Conservation (phyloP, 306 rosid genomes). For the Begonia fuchsioides region DNA sequence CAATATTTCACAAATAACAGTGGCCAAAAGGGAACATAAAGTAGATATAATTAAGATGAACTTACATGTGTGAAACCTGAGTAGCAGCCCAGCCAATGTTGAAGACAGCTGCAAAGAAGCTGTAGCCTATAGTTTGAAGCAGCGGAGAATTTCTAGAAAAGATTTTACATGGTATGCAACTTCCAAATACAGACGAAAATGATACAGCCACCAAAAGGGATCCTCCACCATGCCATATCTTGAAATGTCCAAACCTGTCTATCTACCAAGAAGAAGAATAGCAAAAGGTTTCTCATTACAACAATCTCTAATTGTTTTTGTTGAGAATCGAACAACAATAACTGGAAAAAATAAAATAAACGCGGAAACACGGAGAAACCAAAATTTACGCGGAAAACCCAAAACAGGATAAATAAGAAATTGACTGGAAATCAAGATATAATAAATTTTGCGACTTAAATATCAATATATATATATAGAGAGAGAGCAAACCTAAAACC, state of each 20-base stretch:
- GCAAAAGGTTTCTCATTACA: background rate
- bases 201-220: constrained; percentile 87
- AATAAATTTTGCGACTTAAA: too few species aligned
- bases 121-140: constrained; percentile 66
- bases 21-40: too few species aligned
- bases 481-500: too few species aligned
- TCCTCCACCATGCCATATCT: constrained; percentile 98
- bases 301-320: too few species aligned
- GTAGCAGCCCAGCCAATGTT: constrained; percentile 97
- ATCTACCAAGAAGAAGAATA: constrained; percentile 26
- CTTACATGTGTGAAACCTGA: constrained; percentile 95
- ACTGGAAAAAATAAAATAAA: too few species aligned
- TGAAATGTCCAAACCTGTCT: constrained; percentile 91
- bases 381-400: too few species aligned
- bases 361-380: too few species aligned
- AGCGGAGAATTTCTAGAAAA: constrained; percentile 33
- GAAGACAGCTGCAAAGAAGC: constrained; percentile 81
- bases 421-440: too few species aligned
- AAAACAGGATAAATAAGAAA: too few species aligned
- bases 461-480: too few species aligned
- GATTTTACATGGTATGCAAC: constrained; percentile 66
- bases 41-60: background rate
- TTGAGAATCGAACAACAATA: too few species aligned
- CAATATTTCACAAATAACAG: too few species aligned
- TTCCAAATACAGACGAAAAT: constrained; percentile 93